These are phyloP conservation scores for Crucihimalaya himalaica DNA, from an alignment of 345 rosid genomes.

Conservation along the genomic window DNA sequence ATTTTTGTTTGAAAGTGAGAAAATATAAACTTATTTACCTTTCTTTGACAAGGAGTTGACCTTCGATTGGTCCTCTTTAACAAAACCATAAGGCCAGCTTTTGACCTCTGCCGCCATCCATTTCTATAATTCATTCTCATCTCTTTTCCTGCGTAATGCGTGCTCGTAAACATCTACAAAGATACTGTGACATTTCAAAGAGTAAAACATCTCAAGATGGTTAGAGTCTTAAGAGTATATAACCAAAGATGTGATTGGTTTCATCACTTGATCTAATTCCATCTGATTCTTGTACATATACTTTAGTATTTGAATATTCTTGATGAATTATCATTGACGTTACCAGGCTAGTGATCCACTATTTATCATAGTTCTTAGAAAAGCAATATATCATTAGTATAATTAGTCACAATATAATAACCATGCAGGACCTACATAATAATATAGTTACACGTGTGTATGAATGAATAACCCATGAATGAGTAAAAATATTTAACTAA, in stretches of 20 bases:
- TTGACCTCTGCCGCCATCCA: too few species aligned
- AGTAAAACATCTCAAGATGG: not conserved
- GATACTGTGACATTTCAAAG: too few species aligned
- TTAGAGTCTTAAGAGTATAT: not conserved
- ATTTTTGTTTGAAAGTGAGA: too few species aligned
- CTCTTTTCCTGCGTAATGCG: too few species aligned
- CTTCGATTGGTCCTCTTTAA: too few species aligned
- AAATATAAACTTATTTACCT: too few species aligned
- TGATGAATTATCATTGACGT: not conserved
- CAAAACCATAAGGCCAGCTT: too few species aligned
- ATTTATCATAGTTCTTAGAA: not conserved
- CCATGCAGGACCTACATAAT: not conserved
- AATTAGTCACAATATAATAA: not conserved
- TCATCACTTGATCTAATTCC: not conserved
- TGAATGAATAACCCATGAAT: not conserved
- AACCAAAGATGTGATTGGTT: not conserved
- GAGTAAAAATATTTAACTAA: too few species aligned
- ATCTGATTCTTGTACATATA: not conserved
- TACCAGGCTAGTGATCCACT: not conserved
- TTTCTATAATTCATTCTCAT: too few species aligned
- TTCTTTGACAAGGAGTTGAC: too few species aligned
- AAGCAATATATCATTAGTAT: not conserved
- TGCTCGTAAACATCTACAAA: too few species aligned
- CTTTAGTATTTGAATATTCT: not conserved
- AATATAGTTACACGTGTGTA: not conserved